Evolutionary conservation across 2,329 filamentous ascomycete species (phyloP).

Genomic region (Fusarium acutatum): DNA sequence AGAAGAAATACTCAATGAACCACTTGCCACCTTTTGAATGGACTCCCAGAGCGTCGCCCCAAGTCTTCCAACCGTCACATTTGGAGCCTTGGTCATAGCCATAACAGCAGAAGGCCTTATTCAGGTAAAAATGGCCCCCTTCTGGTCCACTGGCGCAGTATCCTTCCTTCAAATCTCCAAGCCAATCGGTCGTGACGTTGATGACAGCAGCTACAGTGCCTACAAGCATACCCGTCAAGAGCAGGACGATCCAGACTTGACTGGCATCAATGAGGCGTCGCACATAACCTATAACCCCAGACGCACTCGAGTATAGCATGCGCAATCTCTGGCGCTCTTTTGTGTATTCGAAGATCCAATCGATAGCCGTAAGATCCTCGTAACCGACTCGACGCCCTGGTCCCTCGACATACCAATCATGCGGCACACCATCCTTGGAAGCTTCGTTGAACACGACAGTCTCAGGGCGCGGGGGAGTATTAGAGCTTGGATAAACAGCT

Average conservation of each 20-base stretch:
- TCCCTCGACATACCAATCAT: constrained; percentile 91
- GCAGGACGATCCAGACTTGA: constrained; percentile 90
- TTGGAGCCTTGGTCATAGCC: constrained; percentile 85
- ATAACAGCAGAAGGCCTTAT: constrained; percentile 91
- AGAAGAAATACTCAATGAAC: constrained; percentile 88
- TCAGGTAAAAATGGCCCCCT: constrained; percentile 89
- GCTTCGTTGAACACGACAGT: constrained; percentile 26
- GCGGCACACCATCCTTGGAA: constrained; percentile 58
- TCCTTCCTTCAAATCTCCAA: constrained; percentile 90
- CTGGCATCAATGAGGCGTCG: constrained; percentile 81
- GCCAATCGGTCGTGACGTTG: constrained; percentile 90
- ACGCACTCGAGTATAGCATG: constrained; percentile 74
- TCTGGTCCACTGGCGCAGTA: constrained; percentile 80
- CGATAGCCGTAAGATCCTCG: constrained; percentile 95
- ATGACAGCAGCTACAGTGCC: constrained; percentile 88
- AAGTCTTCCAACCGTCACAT: constrained; percentile 87
- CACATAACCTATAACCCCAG: constrained; percentile 76
- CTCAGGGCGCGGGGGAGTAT: constrained; percentile 20
- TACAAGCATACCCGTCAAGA: constrained; percentile 84
- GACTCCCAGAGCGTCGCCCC: constrained; percentile 79
- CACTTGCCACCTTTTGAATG: constrained; percentile 74
- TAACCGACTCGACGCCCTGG: constrained; percentile 91
- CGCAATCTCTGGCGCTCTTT: constrained; percentile 91
- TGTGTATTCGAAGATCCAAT: constrained; percentile 99
- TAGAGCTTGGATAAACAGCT: constrained; percentile 19